These are phyloP conservation scores for Candida gigantensis DNA, from an alignment of 1,139 yeast genomes.

Conservation along the genomic window DNA sequence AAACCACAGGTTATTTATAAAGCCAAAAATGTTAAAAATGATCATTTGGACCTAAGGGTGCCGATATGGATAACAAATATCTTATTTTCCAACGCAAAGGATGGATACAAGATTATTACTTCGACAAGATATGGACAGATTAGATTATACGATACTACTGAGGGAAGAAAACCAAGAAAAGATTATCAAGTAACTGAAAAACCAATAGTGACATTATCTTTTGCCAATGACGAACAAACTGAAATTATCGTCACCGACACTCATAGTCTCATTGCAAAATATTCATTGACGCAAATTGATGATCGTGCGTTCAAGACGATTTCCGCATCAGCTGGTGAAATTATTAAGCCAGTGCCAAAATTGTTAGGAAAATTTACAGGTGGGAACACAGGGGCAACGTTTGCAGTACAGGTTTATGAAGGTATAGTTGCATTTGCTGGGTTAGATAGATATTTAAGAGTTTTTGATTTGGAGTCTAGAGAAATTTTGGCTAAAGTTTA, in stretches of 20 bases:
- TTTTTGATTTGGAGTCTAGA: slow-evolving; percentile 61
- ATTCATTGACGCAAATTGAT: slow-evolving; percentile 43
- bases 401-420: slow-evolving; percentile 27
- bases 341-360: slow-evolving; percentile 39
- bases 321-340: slow-evolving; percentile 48
- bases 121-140: slow-evolving; percentile 73
- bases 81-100: slow-evolving; percentile 33
- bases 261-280: slow-evolving; percentile 55
- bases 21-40: slow-evolving; percentile 69
- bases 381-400: slow-evolving; percentile 49
- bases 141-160: slow-evolving; percentile 59
- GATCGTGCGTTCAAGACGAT: slow-evolving; percentile 37
- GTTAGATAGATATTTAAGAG: slow-evolving; percentile 80
- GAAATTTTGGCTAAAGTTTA: slow-evolving; percentile 70
- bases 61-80: slow-evolving; percentile 66
- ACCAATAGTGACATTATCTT: slow-evolving; percentile 43
- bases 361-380: slow-evolving; percentile 46
- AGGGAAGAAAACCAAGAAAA: slow-evolving; percentile 58
- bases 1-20: slow-evolving; percentile 42
- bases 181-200: slow-evolving; percentile 52
- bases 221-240: slow-evolving; percentile 31
- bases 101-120: slow-evolving; percentile 52
- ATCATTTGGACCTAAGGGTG: slow-evolving; percentile 63
- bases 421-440: slow-evolving; percentile 64
- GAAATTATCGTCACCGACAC: slow-evolving; percentile 59